Percentiles rank a stretch among this genome's conserved stretches.
These are phyloP conservation scores for Cucumis sativus DNA, from an alignment of 306 rosid genomes.

Conservation along the genomic window Cucumber_9930_V3 NC_026660.2:20448501-20449000, in stretches of 20 bases:
- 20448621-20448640: not conserved
- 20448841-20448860: constrained; percentile 99
- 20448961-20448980: constrained; percentile 66
- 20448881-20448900: constrained; percentile 95
- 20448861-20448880: constrained; percentile 90
- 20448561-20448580: not conserved
- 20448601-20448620: not conserved
- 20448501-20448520: not conserved
- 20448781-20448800: constrained; percentile 43
- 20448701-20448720: not conserved
- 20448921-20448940: constrained; percentile 95
- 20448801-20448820: constrained; percentile 85
- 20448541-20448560: not conserved
- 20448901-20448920: constrained; percentile 88
- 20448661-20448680: not conserved
- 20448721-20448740: not conserved
- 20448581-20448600: not conserved
- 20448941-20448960: constrained; percentile 73
- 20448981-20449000: constrained; percentile 74
- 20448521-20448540: not conserved
- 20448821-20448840: constrained; percentile 92
- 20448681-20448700: not conserved
- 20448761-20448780: not conserved
- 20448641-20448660: not conserved
- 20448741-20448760: not conserved